phyloP scores from a whole-genome alignment of 176 grass and related monocot species.

The Stipa capillata region DNA sequence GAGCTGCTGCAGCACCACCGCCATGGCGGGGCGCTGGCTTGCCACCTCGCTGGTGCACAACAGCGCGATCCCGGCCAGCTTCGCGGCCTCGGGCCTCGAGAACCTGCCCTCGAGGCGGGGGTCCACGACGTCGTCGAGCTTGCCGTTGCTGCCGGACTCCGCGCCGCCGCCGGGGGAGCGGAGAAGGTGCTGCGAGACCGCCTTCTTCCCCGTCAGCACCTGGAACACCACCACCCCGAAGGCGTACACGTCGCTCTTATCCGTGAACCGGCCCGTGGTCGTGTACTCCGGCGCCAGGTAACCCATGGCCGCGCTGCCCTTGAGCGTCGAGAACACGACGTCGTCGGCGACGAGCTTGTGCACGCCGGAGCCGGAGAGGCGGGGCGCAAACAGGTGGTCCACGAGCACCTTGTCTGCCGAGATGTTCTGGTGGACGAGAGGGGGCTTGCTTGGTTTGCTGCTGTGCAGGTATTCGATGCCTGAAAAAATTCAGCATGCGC shows the following conservation, averaged over 20 bases:
- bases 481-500: background rate
- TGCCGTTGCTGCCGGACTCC: constrained; percentile 9
- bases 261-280: constrained; percentile 66
- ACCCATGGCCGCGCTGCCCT: constrained; percentile 78
- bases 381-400: constrained; percentile 43
- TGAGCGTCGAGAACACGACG: constrained; percentile 72
- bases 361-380: constrained; percentile 44
- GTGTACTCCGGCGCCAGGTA: constrained; percentile 76
- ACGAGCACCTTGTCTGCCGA: constrained; percentile 63
- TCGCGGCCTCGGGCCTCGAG: constrained; percentile 53
- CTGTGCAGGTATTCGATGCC: constrained; percentile 71
- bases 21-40: constrained; percentile 48
- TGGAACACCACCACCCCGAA: constrained; percentile 70
- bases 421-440: constrained; percentile 64
- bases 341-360: constrained; percentile 74
- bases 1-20: constrained; percentile 64
- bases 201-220: constrained; percentile 47
- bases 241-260: constrained; percentile 73
- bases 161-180: background rate
- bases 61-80: constrained; percentile 57
- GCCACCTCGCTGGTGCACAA: constrained; percentile 68
- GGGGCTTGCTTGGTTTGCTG: constrained; percentile 41
- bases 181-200: constrained; percentile 34
- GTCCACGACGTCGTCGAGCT: constrained; percentile 62
- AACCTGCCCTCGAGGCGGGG: constrained; percentile 49